Percentiles rank a stretch among this genome's conserved stretches.
Evolutionary conservation across 257 asterid genomes (phyloP).

Genomic region (Nicotiana attenuata): DNA sequence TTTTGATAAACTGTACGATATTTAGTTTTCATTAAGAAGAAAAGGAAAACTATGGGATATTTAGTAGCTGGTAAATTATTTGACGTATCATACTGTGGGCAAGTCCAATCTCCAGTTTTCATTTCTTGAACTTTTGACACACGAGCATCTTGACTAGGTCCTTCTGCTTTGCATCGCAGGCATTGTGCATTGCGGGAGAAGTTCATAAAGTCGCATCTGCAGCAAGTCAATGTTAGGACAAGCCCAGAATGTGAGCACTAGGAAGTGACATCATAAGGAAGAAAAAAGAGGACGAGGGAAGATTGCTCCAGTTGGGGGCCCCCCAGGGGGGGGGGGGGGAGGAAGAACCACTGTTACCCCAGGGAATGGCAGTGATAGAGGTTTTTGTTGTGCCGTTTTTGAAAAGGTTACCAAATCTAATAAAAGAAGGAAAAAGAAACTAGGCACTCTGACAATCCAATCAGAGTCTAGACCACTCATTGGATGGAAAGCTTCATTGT

Average conservation of each 20-base stretch:
- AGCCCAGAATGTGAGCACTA: background rate
- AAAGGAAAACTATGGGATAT: background rate
- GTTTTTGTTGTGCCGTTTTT: background rate
- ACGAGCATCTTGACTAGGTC: slow-evolving; percentile 30
- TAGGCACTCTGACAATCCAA: background rate
- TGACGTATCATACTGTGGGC: slow-evolving; percentile 50
- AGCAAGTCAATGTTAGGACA: slow-evolving; percentile 18
- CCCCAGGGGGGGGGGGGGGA: background rate
- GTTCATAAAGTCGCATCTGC: slow-evolving; percentile 85
- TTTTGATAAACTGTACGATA: background rate
- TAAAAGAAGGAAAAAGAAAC: background rate
- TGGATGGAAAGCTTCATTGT: background rate
- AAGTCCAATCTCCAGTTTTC: slow-evolving; percentile 87
- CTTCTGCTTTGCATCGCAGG: slow-evolving; percentile 47
- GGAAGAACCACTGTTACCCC: background rate
- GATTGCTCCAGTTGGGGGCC: background rate
- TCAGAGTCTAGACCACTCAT: background rate
- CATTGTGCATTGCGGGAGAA: slow-evolving; percentile 63
- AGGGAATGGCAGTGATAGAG: background rate
- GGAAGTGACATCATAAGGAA: background rate
- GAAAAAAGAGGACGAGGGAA: background rate
- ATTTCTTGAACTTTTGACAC: slow-evolving; percentile 20
- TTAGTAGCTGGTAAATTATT: background rate
- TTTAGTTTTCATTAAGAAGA: background rate
- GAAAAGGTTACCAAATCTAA: background rate